Percentiles rank a stretch among this genome's conserved stretches.
Evolutionary conservation across 148 eudicot species (phyloP).

Genomic region (Arctostaphylos glauca): DNA sequence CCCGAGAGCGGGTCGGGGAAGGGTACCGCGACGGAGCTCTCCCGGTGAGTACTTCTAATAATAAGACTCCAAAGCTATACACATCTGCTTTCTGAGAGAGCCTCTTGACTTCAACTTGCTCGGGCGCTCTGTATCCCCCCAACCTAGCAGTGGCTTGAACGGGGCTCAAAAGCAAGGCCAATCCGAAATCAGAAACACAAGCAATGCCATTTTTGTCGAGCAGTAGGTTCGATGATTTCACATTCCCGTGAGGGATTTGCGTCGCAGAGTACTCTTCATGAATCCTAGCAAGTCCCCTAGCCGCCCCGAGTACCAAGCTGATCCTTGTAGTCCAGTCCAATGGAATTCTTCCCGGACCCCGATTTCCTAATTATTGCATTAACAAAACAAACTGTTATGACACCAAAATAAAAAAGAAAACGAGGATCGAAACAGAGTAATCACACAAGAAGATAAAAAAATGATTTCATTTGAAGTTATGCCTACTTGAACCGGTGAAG

Average conservation of each 20-base stretch:
- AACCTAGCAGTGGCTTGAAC: slow-evolving; percentile 72
- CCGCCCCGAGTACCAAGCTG: slow-evolving; percentile 83
- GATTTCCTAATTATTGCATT: slow-evolving; percentile 48
- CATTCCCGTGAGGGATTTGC: slow-evolving; percentile 83
- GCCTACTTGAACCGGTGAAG: no score
- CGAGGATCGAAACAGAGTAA: not conserved
- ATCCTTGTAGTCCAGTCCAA: slow-evolving; percentile 94
- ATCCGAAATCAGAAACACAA: slow-evolving; percentile 82
- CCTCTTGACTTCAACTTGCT: slow-evolving; percentile 56
- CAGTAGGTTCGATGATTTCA: slow-evolving; percentile 79
- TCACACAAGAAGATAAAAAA: not conserved
- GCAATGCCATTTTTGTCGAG: slow-evolving; percentile 81
- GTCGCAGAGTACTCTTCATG: slow-evolving; percentile 63
- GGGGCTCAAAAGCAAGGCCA: slow-evolving; percentile 73
- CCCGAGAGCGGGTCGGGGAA: slow-evolving; percentile 39
- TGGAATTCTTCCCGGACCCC: slow-evolving; percentile 94
- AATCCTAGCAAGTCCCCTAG: slow-evolving; percentile 75
- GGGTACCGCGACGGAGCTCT: slow-evolving; percentile 54
- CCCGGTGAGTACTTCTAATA: slow-evolving; percentile 79
- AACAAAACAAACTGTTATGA: not conserved
- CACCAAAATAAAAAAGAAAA: not conserved
- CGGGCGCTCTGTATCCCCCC: slow-evolving; percentile 87
- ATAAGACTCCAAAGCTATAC: slow-evolving; percentile 76
- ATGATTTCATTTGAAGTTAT: no score
- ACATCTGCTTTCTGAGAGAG: slow-evolving; percentile 88